Percentiles rank a stretch among this genome's conserved stretches.
Conservation (phyloP, 1,139 yeast genomes). For the Yamadazyma conglobata region DNA sequence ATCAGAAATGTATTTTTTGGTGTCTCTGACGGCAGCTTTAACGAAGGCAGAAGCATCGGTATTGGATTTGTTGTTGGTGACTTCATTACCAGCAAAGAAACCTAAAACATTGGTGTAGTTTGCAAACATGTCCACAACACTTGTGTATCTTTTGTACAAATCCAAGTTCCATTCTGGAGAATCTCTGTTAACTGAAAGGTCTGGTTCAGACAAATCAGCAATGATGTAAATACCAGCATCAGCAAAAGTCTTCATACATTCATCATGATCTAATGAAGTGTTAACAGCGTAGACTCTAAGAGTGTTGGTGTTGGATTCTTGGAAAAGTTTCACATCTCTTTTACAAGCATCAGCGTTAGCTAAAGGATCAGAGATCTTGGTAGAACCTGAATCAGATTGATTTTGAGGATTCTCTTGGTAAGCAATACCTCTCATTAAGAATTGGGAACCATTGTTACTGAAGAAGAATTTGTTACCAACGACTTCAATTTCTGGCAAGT, state of each 20-base stretch:
- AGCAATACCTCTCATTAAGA: slow-evolving; percentile 44
- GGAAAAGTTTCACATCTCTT: slow-evolving; percentile 74
- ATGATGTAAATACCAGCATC: slow-evolving; percentile 79
- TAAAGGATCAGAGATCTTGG: slow-evolving; percentile 61
- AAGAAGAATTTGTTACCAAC: slow-evolving; percentile 46
- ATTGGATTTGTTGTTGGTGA: slow-evolving; percentile 66
- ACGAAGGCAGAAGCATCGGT: slow-evolving; percentile 83
- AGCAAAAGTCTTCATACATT: slow-evolving; percentile 61
- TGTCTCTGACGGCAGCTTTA: slow-evolving; percentile 85
- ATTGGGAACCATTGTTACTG: slow-evolving; percentile 44
- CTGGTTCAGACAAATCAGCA: slow-evolving; percentile 72
- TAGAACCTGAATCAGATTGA: slow-evolving; percentile 33
- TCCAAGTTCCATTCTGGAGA: slow-evolving; percentile 62
- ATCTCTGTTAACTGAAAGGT: slow-evolving; percentile 57
- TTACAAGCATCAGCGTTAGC: slow-evolving; percentile 68
- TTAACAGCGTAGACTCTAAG: slow-evolving; percentile 75
- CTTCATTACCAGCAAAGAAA: slow-evolving; percentile 92
- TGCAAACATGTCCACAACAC: slow-evolving; percentile 70
- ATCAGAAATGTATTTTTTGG: slow-evolving; percentile 67
- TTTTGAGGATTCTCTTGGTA: slow-evolving; percentile 42
- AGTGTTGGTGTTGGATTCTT: slow-evolving; percentile 59
- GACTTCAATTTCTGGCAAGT: slow-evolving; percentile 36
- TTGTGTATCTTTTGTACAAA: slow-evolving; percentile 66
- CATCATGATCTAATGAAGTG: slow-evolving; percentile 57
- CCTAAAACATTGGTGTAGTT: slow-evolving; percentile 75